phyloP scores from a whole-genome alignment of 306 rosid genomes.

The Ochetophila trinervis region DNA sequence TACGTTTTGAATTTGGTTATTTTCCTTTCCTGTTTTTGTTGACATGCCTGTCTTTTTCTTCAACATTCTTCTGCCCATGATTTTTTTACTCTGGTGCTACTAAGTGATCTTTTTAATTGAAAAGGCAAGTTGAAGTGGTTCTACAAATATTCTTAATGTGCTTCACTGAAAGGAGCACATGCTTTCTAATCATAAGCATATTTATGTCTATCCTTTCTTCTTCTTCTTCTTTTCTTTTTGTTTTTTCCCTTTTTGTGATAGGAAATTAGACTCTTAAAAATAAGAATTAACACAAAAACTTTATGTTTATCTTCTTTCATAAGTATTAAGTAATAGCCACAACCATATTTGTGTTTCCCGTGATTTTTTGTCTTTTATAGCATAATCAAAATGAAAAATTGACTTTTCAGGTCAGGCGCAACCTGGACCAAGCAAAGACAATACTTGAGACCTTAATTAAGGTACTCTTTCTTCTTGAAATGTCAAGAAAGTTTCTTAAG shows the following conservation, averaged over 20 bases:
- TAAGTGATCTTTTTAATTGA: not conserved
- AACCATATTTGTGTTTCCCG: not conserved
- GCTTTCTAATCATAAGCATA: too few relatives aligned
- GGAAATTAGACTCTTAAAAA: too few relatives aligned
- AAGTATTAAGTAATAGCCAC: not conserved
- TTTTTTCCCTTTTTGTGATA: too few relatives aligned
- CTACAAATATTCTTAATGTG: too few relatives aligned
- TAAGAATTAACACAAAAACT: too few relatives aligned
- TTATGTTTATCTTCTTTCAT: not conserved
- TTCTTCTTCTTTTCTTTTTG: too few relatives aligned
- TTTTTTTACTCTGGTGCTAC: not conserved
- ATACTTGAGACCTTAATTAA: conserved; percentile 81
- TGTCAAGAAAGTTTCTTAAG: conserved; percentile 11
- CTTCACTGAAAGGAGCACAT: too few relatives aligned
- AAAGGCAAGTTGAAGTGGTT: not conserved
- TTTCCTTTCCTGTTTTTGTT: too few relatives aligned
- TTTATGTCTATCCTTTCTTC: too few relatives aligned
- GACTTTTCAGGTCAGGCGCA: conserved; percentile 83
- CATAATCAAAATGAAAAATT: conserved; percentile 3
- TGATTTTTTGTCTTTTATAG: not conserved
- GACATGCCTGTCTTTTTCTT: not conserved
- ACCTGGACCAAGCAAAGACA: conserved; percentile 96
- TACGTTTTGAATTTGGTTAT: too few relatives aligned
- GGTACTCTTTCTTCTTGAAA: conserved; percentile 43
- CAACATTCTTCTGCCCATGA: conserved; percentile 6